phyloP scores from a whole-genome alignment of 2,329 filamentous ascomycete species.

The Epichloe sp. region DNA sequence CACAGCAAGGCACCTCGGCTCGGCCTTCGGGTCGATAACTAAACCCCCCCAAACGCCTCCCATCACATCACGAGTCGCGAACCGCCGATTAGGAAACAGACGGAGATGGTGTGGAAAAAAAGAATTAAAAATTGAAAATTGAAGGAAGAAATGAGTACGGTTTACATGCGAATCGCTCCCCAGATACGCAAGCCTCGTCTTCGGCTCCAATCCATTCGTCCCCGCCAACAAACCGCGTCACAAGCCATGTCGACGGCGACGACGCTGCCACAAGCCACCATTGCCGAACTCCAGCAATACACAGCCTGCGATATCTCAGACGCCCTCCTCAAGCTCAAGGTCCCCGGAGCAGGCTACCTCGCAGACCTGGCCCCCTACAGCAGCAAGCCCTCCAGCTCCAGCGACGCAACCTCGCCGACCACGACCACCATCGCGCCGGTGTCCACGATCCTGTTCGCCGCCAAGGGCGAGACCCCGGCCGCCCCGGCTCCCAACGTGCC shows the following conservation, averaged over 20 bases:
- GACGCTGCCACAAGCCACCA: slow-evolving; percentile 8
- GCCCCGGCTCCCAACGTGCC: slow-evolving; percentile 36
- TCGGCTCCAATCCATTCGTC: background rate
- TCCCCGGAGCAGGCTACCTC: slow-evolving; percentile 53
- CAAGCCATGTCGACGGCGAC: slow-evolving; percentile 3
- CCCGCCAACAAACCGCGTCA: background rate
- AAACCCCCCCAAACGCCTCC: background rate
- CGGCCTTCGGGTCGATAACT: background rate
- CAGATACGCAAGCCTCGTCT: background rate
- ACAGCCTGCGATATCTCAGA: slow-evolving; percentile 53
- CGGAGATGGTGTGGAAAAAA: too few species aligned
- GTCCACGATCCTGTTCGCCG: slow-evolving; percentile 49
- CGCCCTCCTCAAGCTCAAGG: slow-evolving; percentile 56
- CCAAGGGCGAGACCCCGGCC: slow-evolving; percentile 33
- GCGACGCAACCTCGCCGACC: slow-evolving; percentile 15
- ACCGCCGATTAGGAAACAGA: too few species aligned
- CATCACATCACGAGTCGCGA: too few species aligned
- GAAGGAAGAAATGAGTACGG: background rate
- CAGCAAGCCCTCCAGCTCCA: slow-evolving; percentile 12
- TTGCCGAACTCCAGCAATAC: slow-evolving; percentile 22
- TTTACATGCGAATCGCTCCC: background rate
- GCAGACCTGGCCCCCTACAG: slow-evolving; percentile 35
- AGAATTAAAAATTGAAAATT: too few species aligned
- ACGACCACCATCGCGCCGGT: slow-evolving; percentile 44
- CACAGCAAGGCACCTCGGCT: background rate